Evolutionary conservation across 2,329 filamentous ascomycete species (phyloP).

Genomic region (Colletotrichum eleusines): DNA sequence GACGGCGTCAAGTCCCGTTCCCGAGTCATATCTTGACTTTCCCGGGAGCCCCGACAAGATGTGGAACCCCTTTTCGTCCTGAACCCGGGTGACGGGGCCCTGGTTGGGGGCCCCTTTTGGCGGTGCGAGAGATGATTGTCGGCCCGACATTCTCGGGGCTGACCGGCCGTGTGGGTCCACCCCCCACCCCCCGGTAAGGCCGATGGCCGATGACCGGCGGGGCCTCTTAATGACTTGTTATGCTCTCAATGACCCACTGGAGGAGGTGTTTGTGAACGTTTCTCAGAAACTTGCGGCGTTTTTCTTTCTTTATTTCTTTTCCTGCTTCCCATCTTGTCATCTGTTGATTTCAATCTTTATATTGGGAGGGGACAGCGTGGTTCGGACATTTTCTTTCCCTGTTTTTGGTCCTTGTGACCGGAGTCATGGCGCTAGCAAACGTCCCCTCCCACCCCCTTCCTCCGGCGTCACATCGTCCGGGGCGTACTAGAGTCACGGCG

Average conservation of each 20-base stretch:
- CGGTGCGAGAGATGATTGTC: neutral
- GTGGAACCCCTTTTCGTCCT: constrained; percentile 29
- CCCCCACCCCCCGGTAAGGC: neutral
- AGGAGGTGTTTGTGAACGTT: neutral
- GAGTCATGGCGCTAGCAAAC: constrained; percentile 19
- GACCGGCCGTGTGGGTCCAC: no score
- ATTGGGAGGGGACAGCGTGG: neutral
- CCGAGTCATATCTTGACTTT: constrained; percentile 34
- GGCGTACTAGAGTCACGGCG: neutral
- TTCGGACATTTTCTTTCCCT: constrained; percentile 5
- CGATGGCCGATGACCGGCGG: neutral
- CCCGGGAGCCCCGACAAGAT: constrained; percentile 31
- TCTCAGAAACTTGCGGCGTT: neutral
- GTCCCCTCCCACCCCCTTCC: neutral
- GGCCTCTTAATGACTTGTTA: neutral
- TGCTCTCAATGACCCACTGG: neutral
- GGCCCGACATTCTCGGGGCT: no score
- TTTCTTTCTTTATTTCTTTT: neutral
- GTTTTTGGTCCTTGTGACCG: neutral
- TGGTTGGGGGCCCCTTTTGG: no score
- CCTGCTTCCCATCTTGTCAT: no score
- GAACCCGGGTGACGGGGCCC: neutral
- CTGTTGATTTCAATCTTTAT: no score
- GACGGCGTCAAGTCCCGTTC: constrained; percentile 22
- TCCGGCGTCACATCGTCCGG: neutral